phyloP scores from a whole-genome alignment of 169 alveolate species.

The Theileria orientalis region DNA sequence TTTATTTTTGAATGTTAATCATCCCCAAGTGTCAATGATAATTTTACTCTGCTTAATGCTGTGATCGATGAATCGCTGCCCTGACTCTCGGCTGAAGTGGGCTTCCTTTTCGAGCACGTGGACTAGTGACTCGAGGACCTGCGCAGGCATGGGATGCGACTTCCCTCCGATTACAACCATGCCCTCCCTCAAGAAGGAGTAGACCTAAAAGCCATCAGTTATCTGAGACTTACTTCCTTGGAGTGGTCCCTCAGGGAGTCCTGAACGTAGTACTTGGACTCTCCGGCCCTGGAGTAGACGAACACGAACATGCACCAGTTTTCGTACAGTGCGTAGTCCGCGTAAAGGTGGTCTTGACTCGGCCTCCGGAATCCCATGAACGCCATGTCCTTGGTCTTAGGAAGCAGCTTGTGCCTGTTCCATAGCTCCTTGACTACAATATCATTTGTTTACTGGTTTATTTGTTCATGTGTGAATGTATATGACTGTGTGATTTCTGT shows the following conservation, averaged over 20 bases:
- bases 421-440: constrained; percentile 12
- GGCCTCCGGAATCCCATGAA: constrained; percentile 53
- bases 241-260: constrained; percentile 26
- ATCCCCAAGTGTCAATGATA: constrained; percentile 63
- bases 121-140: constrained; percentile 32
- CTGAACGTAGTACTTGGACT: constrained; percentile 52
- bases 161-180: constrained; percentile 52
- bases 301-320: constrained; percentile 32
- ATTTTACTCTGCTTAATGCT: constrained; percentile 41
- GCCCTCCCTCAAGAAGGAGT: constrained; percentile 28
- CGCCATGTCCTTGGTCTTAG: constrained; percentile 47
- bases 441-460: not conserved
- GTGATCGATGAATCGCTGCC: constrained; percentile 34
- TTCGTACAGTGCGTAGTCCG: constrained; percentile 22
- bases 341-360: constrained; percentile 47
- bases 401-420: constrained; percentile 12
- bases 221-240: not conserved
- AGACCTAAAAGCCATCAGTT: not conserved
- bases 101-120: constrained; percentile 44
- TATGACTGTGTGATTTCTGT: not conserved
- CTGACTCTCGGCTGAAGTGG: constrained; percentile 32
- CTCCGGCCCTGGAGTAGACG: constrained; percentile 57
- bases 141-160: constrained; percentile 68
- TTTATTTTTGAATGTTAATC: no score
- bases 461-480: not conserved